Evolutionary conservation across 768 basidiomycete genomes (phyloP).

Genomic region (Neoboletus brunneissimus): DNA sequence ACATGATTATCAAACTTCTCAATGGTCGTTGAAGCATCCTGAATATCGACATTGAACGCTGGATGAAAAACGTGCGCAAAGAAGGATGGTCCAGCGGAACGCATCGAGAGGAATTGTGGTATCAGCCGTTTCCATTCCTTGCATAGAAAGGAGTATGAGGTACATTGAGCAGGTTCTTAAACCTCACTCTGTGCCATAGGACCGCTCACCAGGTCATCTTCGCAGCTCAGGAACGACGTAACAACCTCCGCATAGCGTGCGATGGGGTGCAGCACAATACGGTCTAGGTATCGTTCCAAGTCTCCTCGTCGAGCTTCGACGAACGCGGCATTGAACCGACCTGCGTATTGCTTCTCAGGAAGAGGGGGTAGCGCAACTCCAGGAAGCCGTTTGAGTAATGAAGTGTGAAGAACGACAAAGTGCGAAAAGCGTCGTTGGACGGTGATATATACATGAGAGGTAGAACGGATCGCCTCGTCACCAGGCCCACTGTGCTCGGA

Average conservation of each 20-base stretch:
- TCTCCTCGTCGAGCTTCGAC: conserved; percentile 81
- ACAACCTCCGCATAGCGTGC: conserved; percentile 76
- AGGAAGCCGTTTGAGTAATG: conserved; percentile 64
- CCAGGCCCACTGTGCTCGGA: conserved; percentile 18
- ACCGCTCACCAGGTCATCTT: conserved; percentile 66
- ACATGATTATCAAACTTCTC: conserved; percentile 66
- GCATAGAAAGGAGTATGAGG: neutral
- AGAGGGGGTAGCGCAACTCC: conserved; percentile 78
- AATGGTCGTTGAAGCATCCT: conserved; percentile 60
- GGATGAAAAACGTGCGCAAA: conserved; percentile 82
- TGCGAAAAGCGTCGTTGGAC: conserved; percentile 84
- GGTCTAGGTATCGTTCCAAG: conserved; percentile 72
- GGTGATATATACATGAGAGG: conserved; percentile 55
- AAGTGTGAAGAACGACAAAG: conserved; percentile 74
- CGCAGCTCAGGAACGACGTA: conserved; percentile 75
- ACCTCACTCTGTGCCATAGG: neutral
- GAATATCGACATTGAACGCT: conserved; percentile 75
- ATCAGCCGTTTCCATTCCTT: conserved; percentile 73
- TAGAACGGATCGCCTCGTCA: conserved; percentile 21
- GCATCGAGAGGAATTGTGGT: conserved; percentile 57
- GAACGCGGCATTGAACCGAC: conserved; percentile 76
- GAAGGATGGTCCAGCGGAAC: conserved; percentile 71
- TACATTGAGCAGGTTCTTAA: neutral
- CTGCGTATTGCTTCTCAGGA: conserved; percentile 83
- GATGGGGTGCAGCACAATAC: conserved; percentile 71